A percentile compares a stretch with the other conserved stretches of the same genome.
Conservation (phyloP, 148 eudicot genomes). For the Fallopia convolvulus region DNA sequence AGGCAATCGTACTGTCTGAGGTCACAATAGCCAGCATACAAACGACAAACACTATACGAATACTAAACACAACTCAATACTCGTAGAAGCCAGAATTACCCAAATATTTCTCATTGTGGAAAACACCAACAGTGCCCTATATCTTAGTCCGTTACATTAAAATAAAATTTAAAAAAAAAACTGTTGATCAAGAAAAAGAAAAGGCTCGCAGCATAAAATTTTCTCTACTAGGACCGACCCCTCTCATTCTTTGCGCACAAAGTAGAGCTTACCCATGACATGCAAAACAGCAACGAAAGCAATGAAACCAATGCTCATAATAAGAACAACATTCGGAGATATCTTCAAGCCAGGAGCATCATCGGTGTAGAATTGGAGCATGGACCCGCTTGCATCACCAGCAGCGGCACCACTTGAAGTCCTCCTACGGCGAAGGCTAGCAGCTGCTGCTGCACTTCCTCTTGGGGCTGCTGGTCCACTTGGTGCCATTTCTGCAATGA, state of each 20-base stretch:
- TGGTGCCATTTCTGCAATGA: constrained; percentile 11
- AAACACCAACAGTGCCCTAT: too few species aligned
- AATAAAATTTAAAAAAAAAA: neutral
- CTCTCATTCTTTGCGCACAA: neutral
- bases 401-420: constrained; percentile 8
- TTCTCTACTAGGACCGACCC: neutral
- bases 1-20: too few species aligned
- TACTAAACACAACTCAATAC: too few species aligned
- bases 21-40: too few species aligned
- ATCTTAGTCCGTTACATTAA: too few species aligned
- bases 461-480: constrained; percentile 19
- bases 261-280: constrained; percentile 19
- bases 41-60: too few species aligned
- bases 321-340: constrained; percentile 19
- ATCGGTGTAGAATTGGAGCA: constrained; percentile 28
- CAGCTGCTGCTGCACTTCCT: constrained; percentile 23
- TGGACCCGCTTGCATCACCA: constrained; percentile 14
- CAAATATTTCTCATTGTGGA: too few species aligned
- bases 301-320: constrained; percentile 26
- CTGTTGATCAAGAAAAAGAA: neutral
- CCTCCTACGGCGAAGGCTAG: constrained; percentile 18
- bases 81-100: too few species aligned
- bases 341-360: constrained; percentile 22
- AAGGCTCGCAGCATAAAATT: neutral
- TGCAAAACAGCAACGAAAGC: constrained; percentile 23